Percentiles rank a stretch among this genome's conserved stretches.
Evolutionary conservation across 495 filamentous ascomycete species (phyloP).

Genomic region (Xylaria longipes): DNA sequence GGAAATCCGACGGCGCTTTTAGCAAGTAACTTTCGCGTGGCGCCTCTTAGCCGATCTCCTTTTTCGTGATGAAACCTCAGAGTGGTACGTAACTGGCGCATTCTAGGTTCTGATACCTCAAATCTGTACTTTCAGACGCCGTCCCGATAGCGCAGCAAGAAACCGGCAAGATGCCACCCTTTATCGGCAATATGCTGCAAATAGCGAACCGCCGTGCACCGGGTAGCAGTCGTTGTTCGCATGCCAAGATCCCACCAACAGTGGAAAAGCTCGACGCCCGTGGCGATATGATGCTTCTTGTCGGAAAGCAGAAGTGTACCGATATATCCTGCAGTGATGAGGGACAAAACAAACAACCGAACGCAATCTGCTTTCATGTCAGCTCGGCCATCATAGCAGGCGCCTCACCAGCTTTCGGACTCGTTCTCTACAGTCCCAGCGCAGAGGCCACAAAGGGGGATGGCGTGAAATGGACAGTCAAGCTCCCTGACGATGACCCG

Average conservation of each 20-base stretch:
- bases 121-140: neutral
- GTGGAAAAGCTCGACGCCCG: neutral
- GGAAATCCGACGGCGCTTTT: neutral
- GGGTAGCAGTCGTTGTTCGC: neutral
- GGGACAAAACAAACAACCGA: neutral
- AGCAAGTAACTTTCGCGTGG: neutral
- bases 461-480: neutral
- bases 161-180: neutral
- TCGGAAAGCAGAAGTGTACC: conserved; percentile 16
- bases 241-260: conserved; percentile 2
- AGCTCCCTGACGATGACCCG: conserved; percentile 21
- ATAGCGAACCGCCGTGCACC: neutral
- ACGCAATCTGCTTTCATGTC: conserved; percentile 11
- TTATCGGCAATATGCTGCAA: neutral
- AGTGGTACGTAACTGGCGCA: neutral
- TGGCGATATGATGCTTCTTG: conserved; percentile 21
- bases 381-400: conserved; percentile 10
- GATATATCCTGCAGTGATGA: neutral
- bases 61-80: no score
- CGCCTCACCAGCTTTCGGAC: conserved; percentile 13
- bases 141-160: conserved; percentile 1
- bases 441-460: neutral
- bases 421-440: conserved; percentile 17
- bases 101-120: neutral
- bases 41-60: neutral